Percentiles rank a stretch among this genome's conserved stretches.
phyloP scores from a whole-genome alignment of 2,329 filamentous ascomycete genomes.

The Penicillium sumatraense region DNA sequence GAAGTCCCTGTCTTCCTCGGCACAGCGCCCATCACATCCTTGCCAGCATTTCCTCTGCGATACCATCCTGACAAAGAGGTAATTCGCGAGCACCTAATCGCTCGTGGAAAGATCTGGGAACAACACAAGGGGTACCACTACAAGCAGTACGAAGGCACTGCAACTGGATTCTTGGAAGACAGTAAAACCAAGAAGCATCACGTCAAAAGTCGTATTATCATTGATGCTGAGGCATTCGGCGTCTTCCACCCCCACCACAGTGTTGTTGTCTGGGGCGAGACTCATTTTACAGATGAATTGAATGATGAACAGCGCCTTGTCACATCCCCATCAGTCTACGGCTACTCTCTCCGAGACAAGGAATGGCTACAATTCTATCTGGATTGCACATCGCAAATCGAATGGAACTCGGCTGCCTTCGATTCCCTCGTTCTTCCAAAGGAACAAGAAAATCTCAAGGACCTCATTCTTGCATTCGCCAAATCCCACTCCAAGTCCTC shows the following conservation, averaged over 20 bases:
- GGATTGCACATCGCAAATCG: slow-evolving; percentile 46
- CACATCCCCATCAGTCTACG: slow-evolving; percentile 48
- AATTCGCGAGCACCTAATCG: slow-evolving; percentile 46
- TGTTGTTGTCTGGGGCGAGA: slow-evolving; percentile 23
- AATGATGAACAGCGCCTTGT: slow-evolving; percentile 49
- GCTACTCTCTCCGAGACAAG: slow-evolving; percentile 54
- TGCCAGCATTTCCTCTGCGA: slow-evolving; percentile 50
- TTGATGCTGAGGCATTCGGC: slow-evolving; percentile 57
- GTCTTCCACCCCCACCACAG: slow-evolving; percentile 50
- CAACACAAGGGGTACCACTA: slow-evolving; percentile 55
- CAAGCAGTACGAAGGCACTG: slow-evolving; percentile 54
- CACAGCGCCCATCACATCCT: slow-evolving; percentile 47
- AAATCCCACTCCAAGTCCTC: slow-evolving; percentile 45
- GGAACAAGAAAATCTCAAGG: slow-evolving; percentile 46
- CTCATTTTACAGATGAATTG: slow-evolving; percentile 29
- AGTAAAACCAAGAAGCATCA: slow-evolving; percentile 25
- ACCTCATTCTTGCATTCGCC: slow-evolving; percentile 53
- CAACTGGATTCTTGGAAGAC: slow-evolving; percentile 35
- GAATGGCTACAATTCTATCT: slow-evolving; percentile 42
- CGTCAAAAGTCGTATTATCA: slow-evolving; percentile 56
- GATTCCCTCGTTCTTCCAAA: slow-evolving; percentile 52
- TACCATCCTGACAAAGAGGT: slow-evolving; percentile 48
- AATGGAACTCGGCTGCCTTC: slow-evolving; percentile 52
- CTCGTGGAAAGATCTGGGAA: slow-evolving; percentile 54
- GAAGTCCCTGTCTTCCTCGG: slow-evolving; percentile 28